Conservation (phyloP, 768 basidiomycete genomes). For the Suillus americanus region DNA sequence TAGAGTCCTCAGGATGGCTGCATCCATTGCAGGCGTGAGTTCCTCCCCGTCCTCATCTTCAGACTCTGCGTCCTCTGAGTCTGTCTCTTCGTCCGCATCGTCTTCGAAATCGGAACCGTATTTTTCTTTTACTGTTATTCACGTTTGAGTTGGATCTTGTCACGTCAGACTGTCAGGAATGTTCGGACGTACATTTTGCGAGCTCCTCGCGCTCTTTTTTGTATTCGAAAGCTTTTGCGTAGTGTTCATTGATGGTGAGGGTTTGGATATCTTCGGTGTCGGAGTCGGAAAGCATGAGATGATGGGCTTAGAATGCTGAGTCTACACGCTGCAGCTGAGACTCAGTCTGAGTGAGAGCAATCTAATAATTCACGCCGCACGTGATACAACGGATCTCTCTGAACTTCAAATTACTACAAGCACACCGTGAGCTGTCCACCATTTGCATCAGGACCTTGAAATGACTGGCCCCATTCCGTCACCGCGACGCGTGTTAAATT, state of each 20-base stretch:
- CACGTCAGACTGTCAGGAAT: not conserved
- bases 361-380: no score
- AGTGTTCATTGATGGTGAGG: constrained; percentile 72
- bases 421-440: no score
- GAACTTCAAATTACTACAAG: no score
- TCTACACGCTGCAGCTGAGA: no score
- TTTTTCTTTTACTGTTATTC: constrained; percentile 72
- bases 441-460: no score
- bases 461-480: no score
- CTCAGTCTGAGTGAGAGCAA: no score
- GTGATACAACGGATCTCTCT: no score
- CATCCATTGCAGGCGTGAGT: constrained; percentile 90
- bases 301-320: no score
- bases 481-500: no score
- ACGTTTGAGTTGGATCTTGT: not conserved
- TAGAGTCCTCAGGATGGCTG: constrained; percentile 88
- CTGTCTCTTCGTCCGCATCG: constrained; percentile 50
- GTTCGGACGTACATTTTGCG: constrained; percentile 56
- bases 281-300: constrained; percentile 47
- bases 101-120: constrained; percentile 71
- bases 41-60: constrained; percentile 97
- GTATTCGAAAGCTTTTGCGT: constrained; percentile 79
- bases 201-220: constrained; percentile 87
- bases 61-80: constrained; percentile 75
- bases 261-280: constrained; percentile 44